These are phyloP conservation scores for Fusarium hostae DNA, from an alignment of 2,329 filamentous ascomycete genomes.

Conservation along the genomic window DNA sequence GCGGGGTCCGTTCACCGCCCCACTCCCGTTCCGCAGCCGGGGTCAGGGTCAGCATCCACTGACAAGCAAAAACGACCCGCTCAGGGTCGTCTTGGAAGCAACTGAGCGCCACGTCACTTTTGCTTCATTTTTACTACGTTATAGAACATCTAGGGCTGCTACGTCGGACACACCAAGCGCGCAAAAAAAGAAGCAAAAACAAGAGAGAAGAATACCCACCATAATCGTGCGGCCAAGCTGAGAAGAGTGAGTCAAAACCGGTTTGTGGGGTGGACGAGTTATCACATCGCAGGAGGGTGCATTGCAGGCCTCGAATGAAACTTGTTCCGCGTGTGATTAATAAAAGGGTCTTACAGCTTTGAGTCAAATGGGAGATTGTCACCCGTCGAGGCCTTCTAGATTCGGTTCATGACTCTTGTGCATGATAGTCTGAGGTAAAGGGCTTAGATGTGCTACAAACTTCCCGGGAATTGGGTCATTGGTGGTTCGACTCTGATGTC, in stretches of 20 bases:
- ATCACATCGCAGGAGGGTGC: constrained; percentile 35
- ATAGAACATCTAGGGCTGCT: not conserved
- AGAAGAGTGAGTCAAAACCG: constrained; percentile 31
- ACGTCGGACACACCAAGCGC: not conserved
- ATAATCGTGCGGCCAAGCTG: constrained; percentile 15
- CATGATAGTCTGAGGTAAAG: constrained; percentile 8
- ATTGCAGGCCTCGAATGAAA: constrained; percentile 34
- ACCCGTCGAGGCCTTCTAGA: constrained; percentile 9
- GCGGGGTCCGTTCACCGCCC: constrained; percentile 25
- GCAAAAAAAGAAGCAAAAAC: not conserved
- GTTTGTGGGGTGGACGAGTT: constrained; percentile 25
- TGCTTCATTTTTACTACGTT: not conserved
- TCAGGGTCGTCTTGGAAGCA: constrained; percentile 17
- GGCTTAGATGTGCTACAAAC: constrained; percentile 7
- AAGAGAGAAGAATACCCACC: constrained; percentile 8
- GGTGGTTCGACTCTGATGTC: constrained; percentile 35
- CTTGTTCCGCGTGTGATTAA: constrained; percentile 6
- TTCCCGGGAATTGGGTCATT: constrained; percentile 26
- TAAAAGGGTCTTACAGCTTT: constrained; percentile 1
- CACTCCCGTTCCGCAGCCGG: constrained; percentile 33
- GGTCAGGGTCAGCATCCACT: not conserved
- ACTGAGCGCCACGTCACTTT: constrained; percentile 31
- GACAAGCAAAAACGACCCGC: constrained; percentile 10
- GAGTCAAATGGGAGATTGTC: not conserved
- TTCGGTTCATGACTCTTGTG: constrained; percentile 17